Conservation (phyloP, 208 protist species). For the Leishmania aethiopica region DNA sequence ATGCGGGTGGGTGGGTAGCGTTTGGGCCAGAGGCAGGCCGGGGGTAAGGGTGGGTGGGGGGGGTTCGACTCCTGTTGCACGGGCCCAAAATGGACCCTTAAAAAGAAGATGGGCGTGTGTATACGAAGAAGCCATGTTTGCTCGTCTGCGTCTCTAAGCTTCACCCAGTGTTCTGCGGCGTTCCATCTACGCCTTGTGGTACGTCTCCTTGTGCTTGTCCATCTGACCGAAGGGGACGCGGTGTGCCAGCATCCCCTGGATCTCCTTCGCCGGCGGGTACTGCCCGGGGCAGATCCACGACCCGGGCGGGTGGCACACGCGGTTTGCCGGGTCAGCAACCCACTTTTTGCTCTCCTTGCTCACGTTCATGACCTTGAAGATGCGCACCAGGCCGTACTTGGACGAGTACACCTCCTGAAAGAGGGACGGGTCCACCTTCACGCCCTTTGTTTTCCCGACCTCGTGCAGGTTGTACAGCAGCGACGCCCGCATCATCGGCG, state of each 20-base stretch:
- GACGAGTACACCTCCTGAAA: conserved; percentile 94
- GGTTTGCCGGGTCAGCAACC: conserved; percentile 56
- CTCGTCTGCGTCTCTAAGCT: background rate
- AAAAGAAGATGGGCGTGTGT: background rate
- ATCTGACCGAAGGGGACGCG: conserved; percentile 60
- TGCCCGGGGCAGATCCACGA: conserved; percentile 74
- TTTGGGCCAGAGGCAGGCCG: background rate
- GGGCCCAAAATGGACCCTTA: background rate
- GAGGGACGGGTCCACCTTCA: conserved; percentile 24
- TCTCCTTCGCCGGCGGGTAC: conserved; percentile 75
- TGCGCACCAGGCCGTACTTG: conserved; percentile 95
- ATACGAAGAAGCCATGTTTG: background rate
- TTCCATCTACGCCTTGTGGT: conserved; percentile 55
- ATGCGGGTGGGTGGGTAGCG: too few species aligned
- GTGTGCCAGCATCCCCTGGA: conserved; percentile 66
- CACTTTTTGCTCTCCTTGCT: conserved; percentile 64
- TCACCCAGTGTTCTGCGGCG: background rate
- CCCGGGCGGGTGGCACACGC: conserved; percentile 55
- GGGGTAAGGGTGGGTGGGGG: too few species aligned
- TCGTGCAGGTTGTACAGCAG: conserved; percentile 68
- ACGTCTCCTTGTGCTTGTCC: conserved; percentile 41
- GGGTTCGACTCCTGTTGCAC: background rate
- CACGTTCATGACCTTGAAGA: conserved; percentile 96
- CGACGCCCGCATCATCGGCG: conserved; percentile 53
- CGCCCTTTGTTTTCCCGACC: background rate